These are phyloP conservation scores for Grosmannia huntii DNA, from an alignment of 2,329 filamentous ascomycete genomes.

Conservation along the genomic window DNA sequence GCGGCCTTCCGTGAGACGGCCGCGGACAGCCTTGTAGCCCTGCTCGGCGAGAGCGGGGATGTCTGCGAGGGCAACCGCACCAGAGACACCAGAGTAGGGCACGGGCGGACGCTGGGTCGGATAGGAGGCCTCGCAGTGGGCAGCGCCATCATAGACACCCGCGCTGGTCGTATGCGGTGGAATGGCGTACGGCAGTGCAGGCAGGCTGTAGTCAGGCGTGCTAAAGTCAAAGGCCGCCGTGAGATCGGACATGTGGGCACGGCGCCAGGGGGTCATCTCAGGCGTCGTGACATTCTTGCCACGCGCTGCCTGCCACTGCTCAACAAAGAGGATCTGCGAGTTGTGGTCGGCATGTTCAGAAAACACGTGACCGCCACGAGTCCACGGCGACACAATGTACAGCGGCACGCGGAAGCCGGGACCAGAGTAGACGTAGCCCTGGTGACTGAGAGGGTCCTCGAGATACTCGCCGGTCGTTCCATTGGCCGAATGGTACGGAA, in stretches of 20 bases:
- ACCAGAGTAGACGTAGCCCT: slow-evolving; percentile 16
- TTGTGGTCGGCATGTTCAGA: slow-evolving; percentile 37
- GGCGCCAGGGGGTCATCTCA: slow-evolving; percentile 20
- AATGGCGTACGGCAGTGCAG: slow-evolving; percentile 27
- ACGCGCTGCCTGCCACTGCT: slow-evolving; percentile 34
- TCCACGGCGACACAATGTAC: slow-evolving; percentile 37
- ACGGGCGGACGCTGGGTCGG: slow-evolving; percentile 27
- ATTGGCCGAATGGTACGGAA: slow-evolving; percentile 29
- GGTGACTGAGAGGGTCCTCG: slow-evolving; percentile 23
- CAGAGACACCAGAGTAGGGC: slow-evolving; percentile 26
- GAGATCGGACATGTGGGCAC: slow-evolving; percentile 17
- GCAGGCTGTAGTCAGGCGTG: slow-evolving; percentile 34
- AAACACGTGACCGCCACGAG: slow-evolving; percentile 32
- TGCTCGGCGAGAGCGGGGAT: slow-evolving; percentile 29
- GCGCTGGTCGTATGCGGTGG: slow-evolving; percentile 25
- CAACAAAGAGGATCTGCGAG: slow-evolving; percentile 35
- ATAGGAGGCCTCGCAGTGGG: slow-evolving; percentile 29
- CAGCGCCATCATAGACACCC: slow-evolving; percentile 32
- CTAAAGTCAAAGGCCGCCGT: slow-evolving; percentile 21
- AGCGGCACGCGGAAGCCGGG: slow-evolving; percentile 30
- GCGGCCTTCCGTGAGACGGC: slow-evolving; percentile 39
- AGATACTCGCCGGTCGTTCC: slow-evolving; percentile 33
- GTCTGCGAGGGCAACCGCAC: slow-evolving; percentile 17
- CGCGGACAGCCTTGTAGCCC: slow-evolving; percentile 38
- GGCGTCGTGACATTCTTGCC: slow-evolving; percentile 26